Conservation (phyloP, 257 asterid species). For the Solanum chiquidenum region DNA sequence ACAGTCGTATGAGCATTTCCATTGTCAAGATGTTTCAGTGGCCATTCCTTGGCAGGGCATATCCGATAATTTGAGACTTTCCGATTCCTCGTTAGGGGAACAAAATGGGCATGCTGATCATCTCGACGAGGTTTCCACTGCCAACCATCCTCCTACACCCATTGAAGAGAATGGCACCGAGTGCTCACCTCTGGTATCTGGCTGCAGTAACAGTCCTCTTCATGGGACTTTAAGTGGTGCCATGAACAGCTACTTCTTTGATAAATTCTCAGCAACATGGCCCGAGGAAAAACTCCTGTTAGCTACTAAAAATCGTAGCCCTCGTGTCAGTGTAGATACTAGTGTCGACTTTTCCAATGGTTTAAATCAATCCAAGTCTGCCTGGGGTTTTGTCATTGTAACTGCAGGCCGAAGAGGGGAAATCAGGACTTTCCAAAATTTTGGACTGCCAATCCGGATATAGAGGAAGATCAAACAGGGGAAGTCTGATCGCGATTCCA, state of each 20-base stretch:
- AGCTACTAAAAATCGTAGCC: constrained; percentile 50
- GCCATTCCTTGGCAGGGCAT: constrained; percentile 97
- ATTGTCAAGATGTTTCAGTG: constrained; percentile 82
- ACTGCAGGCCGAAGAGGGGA: constrained; percentile 91
- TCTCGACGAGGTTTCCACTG: constrained; percentile 34
- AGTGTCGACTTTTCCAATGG: constrained; percentile 58
- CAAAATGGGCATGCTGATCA: constrained; percentile 27
- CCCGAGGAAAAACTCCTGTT: constrained; percentile 75
- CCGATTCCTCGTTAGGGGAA: constrained; percentile 20
- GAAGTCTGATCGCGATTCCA: neutral
- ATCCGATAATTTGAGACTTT: constrained; percentile 36
- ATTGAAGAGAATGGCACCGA: constrained; percentile 47
- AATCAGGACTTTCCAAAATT: constrained; percentile 82
- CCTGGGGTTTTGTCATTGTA: constrained; percentile 91
- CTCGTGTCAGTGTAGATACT: constrained; percentile 58
- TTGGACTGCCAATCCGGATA: constrained; percentile 75
- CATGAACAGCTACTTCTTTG: constrained; percentile 56
- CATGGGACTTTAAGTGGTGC: constrained; percentile 43
- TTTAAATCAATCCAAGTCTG: constrained; percentile 42
- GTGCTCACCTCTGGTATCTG: constrained; percentile 37
- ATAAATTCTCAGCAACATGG: constrained; percentile 81
- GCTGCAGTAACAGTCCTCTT: constrained; percentile 50
- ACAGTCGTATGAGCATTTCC: constrained; percentile 71
- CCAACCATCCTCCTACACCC: constrained; percentile 50
- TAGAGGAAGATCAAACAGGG: constrained; percentile 18